These are phyloP conservation scores for thale cress (Arabidopsis thaliana) DNA, from an alignment of 345 rosid species.

Conservation along the genomic window DNA sequence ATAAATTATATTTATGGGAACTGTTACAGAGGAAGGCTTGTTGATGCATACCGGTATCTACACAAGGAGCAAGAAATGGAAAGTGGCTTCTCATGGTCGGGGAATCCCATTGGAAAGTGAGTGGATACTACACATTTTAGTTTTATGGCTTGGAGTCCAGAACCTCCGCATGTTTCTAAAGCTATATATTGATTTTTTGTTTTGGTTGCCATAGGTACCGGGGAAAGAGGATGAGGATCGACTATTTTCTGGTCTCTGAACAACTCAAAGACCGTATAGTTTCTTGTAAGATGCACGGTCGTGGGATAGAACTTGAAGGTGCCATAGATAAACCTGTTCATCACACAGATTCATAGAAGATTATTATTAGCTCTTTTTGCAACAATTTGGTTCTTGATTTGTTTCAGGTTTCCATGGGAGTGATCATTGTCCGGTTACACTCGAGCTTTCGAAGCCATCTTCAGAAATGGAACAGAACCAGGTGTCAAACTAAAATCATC, in stretches of 20 bases:
- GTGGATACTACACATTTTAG: slow-evolving; percentile 23
- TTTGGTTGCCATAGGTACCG: slow-evolving; percentile 61
- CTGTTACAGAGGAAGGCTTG: slow-evolving; percentile 75
- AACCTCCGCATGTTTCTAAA: background rate
- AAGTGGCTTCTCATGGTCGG: slow-evolving; percentile 94
- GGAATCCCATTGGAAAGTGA: slow-evolving; percentile 92
- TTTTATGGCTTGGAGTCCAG: background rate
- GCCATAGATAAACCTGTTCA: slow-evolving; percentile 1
- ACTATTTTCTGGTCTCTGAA: slow-evolving; percentile 82
- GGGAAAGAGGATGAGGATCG: slow-evolving; percentile 93
- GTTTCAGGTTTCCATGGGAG: slow-evolving; percentile 82
- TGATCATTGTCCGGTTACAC: slow-evolving; percentile 89
- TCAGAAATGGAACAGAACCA: slow-evolving; percentile 42
- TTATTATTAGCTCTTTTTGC: slow-evolving; percentile 19
- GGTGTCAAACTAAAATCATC: slow-evolving; percentile 31
- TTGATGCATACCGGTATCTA: slow-evolving; percentile 83
- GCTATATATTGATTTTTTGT: slow-evolving; percentile 2
- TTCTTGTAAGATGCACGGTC: slow-evolving; percentile 80
- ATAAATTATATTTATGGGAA: slow-evolving; percentile 7
- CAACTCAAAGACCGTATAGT: slow-evolving; percentile 65
- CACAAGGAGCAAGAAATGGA: slow-evolving; percentile 92
- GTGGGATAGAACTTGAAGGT: slow-evolving; percentile 88
- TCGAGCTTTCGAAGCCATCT: slow-evolving; percentile 62
- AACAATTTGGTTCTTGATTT: slow-evolving; percentile 30
- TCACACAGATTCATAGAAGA: background rate